Percentiles rank a stretch among this genome's conserved stretches.
phyloP scores from a whole-genome alignment of 164 flowering plant genomes.

The Piper betle region DNA sequence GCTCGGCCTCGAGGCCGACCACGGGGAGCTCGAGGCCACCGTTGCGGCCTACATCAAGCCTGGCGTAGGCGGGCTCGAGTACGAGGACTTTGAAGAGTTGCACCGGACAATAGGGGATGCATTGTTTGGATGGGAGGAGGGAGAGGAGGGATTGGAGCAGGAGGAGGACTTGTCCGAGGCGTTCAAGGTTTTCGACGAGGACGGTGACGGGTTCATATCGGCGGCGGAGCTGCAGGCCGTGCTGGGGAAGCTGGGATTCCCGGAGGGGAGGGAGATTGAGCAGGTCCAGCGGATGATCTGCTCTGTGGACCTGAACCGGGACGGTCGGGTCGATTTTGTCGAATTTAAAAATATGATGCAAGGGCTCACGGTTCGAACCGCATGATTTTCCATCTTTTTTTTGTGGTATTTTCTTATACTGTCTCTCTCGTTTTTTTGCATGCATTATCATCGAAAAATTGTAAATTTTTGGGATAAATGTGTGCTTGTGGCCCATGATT shows the following conservation, averaged over 20 bases:
- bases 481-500: no score
- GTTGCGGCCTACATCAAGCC: conserved; percentile 29
- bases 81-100: conserved; percentile 39
- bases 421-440: no score
- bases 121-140: conserved; percentile 14
- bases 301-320: conserved; percentile 56
- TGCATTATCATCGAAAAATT: no score
- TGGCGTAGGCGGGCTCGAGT: conserved; percentile 37
- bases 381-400: not conserved
- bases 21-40: conserved; percentile 34
- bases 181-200: conserved; percentile 81
- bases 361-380: conserved; percentile 13
- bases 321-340: conserved; percentile 64
- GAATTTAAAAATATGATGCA: conserved; percentile 91
- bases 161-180: conserved; percentile 64
- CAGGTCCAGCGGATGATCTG: conserved; percentile 54
- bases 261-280: conserved; percentile 43
- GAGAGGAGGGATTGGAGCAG: conserved; percentile 4
- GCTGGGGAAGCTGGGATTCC: conserved; percentile 47
- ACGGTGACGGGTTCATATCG: conserved; percentile 76
- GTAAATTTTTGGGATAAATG: no score
- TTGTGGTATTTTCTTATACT: no score
- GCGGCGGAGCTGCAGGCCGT: conserved; percentile 61
- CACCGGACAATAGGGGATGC: conserved; percentile 37
- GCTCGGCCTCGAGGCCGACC: conserved; percentile 53